A percentile compares a stretch with the other conserved stretches of the same genome.
These are phyloP conservation scores for Candida frijolesensis DNA, from an alignment of 1,139 yeast species.

Conservation along the genomic window DNA sequence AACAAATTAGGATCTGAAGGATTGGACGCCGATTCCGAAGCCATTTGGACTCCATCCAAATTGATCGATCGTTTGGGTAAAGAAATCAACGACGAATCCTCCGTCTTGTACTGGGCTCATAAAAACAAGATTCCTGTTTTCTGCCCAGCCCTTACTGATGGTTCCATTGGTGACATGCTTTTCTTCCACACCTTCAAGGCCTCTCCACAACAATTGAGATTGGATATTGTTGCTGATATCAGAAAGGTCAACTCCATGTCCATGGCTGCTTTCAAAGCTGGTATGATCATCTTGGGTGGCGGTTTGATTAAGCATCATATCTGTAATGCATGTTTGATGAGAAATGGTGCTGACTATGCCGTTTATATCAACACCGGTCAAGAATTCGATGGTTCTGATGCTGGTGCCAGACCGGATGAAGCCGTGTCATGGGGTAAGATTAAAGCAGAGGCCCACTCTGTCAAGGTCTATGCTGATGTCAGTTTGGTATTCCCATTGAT, in stretches of 20 bases:
- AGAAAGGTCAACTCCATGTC: conserved; percentile 89
- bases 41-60: conserved; percentile 89
- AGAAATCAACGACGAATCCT: conserved; percentile 89
- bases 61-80: conserved; percentile 91
- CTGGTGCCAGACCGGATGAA: conserved; percentile 99
- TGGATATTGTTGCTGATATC: conserved; percentile 93
- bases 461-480: conserved; percentile 96
- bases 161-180: conserved; percentile 97
- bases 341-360: conserved; percentile 98
- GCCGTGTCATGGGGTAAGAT: conserved; percentile 99
- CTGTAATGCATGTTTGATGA: conserved; percentile 96
- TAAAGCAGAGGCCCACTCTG: conserved; percentile 87
- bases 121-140: conserved; percentile 93
- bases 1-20: conserved; percentile 62
- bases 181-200: conserved; percentile 97
- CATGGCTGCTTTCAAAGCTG: conserved; percentile 94
- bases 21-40: conserved; percentile 42
- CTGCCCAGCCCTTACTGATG: conserved; percentile 97
- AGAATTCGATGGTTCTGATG: conserved; percentile 98
- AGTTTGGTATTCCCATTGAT: conserved; percentile 92
- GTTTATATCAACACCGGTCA: conserved; percentile 97
- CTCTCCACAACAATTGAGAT: conserved; percentile 82
- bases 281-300: conserved; percentile 96
- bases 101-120: conserved; percentile 98
- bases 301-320: conserved; percentile 96